Evolutionary conservation across 805 yeast species (phyloP), one percentile per base, ranked within the genome.

Genomic region (Tetrapisispora nanseiensis): DNA sequence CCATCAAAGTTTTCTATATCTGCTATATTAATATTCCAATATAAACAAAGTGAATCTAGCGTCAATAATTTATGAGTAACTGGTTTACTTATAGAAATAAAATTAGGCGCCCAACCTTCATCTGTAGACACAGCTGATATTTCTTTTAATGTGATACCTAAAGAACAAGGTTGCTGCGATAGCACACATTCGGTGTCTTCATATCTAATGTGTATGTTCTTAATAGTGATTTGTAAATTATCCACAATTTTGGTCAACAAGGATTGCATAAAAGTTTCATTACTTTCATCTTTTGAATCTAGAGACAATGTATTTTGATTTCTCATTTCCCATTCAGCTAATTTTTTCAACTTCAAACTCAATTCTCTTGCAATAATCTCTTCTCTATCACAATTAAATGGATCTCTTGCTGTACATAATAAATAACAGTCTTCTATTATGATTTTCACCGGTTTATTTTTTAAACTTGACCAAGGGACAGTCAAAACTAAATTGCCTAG

Each of bases 381-480:
- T 11, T 70, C 69, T 37, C 78, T 83, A 44, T 78, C 82, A 20
- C 72, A 78, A 13, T 73, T 77, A 13, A 73, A 72, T 31, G 75
- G 67, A 4, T 78, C 62, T 18, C 79, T 77, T 1, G 97, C 96
- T 2, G 80, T 68, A 1, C 94, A 94, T 28, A 94, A 68, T 22
- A 92, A 58, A 52, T 81, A 87, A 11, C 87, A 90, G 58, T 92
- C 92, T 52, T 92, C 90, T 45, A 92, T 82, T 11, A 76, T 68
- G 12, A 92, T 75, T 58, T 85, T 86, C 7, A 90, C 97, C 0
- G 99, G 97, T 55, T 89, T 85, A 18, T 84, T 80, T 57, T 89
- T 89, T 49, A 94, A 68, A 56, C 87, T 92, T 1, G 97, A 82
- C 97, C 97, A 94, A 0, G 99, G 98, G 30, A 92, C 90, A 57